These are phyloP conservation scores for Venustampulla echinocandica DNA, from an alignment of 495 filamentous ascomycete species.

Conservation along the genomic window DNA sequence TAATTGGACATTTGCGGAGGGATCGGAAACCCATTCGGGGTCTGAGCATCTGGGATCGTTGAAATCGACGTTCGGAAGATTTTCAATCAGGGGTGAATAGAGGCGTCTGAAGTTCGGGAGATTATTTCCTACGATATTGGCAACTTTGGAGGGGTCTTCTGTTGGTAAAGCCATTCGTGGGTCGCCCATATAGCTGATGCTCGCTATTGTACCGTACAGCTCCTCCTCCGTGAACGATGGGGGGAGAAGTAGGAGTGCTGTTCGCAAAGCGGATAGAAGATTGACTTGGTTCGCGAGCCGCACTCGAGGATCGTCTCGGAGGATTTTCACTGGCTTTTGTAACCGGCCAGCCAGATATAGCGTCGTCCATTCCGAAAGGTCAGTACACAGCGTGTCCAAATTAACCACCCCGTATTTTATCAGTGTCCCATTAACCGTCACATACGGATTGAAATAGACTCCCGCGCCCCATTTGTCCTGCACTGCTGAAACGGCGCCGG, in stretches of 20 bases:
- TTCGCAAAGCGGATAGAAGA: conserved; percentile 80
- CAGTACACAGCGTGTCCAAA: conserved; percentile 72
- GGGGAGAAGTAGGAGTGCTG: conserved; percentile 78
- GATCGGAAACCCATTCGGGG: conserved; percentile 57
- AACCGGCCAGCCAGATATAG: conserved; percentile 89
- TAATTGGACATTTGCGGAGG: conserved; percentile 50
- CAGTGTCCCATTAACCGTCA: conserved; percentile 89
- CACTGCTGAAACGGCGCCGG: conserved; percentile 67
- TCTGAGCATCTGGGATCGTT: conserved; percentile 55
- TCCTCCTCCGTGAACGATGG: conserved; percentile 76
- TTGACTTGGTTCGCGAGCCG: conserved; percentile 93
- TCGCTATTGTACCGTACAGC: conserved; percentile 80
- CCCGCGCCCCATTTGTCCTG: conserved; percentile 88
- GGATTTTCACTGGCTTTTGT: conserved; percentile 96
- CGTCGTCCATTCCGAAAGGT: conserved; percentile 83
- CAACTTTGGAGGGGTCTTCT: conserved; percentile 87
- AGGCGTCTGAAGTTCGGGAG: conserved; percentile 83
- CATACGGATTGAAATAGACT: conserved; percentile 94
- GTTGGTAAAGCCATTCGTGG: conserved; percentile 81
- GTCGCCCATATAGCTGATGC: conserved; percentile 89
- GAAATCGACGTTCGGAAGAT: conserved; percentile 80
- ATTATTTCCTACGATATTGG: conserved; percentile 87
- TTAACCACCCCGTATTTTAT: conserved; percentile 98
- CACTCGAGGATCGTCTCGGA: conserved; percentile 84
- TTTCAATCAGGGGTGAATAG: conserved; percentile 80